Evolutionary conservation across 768 basidiomycete genomes (phyloP).

Genomic region (Trametes punicea): DNA sequence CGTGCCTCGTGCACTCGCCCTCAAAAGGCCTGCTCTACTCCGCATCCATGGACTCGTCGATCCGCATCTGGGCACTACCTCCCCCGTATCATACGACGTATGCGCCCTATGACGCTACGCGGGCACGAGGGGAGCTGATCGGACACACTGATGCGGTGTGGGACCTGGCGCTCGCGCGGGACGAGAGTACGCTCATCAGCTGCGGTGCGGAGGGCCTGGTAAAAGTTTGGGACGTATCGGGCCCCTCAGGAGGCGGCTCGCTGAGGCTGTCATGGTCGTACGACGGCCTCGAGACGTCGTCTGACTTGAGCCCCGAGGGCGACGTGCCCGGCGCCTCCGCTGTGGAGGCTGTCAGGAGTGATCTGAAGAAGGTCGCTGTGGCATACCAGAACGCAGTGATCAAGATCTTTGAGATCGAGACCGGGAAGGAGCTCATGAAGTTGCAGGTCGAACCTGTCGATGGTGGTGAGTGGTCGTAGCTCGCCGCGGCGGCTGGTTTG

Average conservation of each 20-base stretch:
- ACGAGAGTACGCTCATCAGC: conserved; percentile 81
- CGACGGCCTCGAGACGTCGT: conserved; percentile 55
- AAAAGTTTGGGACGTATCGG: conserved; percentile 90
- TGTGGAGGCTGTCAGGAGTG: conserved; percentile 78
- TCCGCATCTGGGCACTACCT: conserved; percentile 88
- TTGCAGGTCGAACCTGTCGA: conserved; percentile 58
- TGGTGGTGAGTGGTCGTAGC: conserved; percentile 37
- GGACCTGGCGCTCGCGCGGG: conserved; percentile 85
- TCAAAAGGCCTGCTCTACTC: conserved; percentile 80
- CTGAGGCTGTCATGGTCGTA: conserved; percentile 81
- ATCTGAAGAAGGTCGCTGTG: conserved; percentile 84
- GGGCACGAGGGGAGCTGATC: conserved; percentile 74
- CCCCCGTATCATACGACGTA: conserved; percentile 79
- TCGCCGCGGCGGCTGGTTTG: background rate
- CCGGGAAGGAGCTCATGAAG: conserved; percentile 69
- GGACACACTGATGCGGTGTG: conserved; percentile 96
- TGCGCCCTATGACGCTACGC: conserved; percentile 81
- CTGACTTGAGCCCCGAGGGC: conserved; percentile 42
- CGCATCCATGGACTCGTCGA: conserved; percentile 89
- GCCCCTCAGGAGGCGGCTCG: conserved; percentile 58
- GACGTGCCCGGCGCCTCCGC: conserved; percentile 69
- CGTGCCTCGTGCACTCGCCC: conserved; percentile 77
- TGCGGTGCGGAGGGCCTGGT: conserved; percentile 90
- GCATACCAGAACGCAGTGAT: conserved; percentile 87
- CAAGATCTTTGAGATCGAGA: conserved; percentile 90